Base-by-base conservation (phyloP, 2,329 filamentous ascomycete genomes). In the Stenocarpella maydis region DNA sequence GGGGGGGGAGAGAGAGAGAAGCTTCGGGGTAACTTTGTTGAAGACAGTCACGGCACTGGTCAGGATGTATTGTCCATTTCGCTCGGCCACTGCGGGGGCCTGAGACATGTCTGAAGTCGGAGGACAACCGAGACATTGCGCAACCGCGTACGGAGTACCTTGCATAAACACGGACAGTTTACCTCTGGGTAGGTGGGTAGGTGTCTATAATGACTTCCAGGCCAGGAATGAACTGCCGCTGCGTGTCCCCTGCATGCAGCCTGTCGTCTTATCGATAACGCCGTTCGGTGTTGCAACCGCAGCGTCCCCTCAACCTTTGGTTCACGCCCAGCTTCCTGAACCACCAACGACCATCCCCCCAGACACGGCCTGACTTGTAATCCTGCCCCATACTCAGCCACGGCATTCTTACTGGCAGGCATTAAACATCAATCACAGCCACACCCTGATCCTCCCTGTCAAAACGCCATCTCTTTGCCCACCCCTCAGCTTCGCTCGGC, bases 231-330 rank as follows among this genome's bases (percentile, higher is more conserved):
- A 14, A 17, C 37, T 28, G 39, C 21, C 28, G n/a, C n/a, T n/a
- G n/a, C n/a, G 34, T 28, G 15, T n/a, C 21, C 50, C 53, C 55
- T 47, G 55, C 15, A 34, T 47, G 55, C 15, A 34, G n/a, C 26
- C 26, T 15, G n/a, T 45, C 19, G 24, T 5, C 58, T 61, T 61
- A 61, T 61, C 58, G 58, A 61, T 61, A 61, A 47, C 34, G 21
- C 10, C 39, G 58, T 21, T 47, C 9, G 15, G 15, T 41, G 39
- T 34, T 61, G 26, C 41, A 61, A 61, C 58, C 41, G n/a, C n/a
- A n/a, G n/a, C n/a, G 58, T 47, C n/a, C 28, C 58, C 47, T 10
- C 58, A 61, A 61, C 58, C 58, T 61, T n/a, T 61, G 47, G 24
- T 61, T 61, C 58, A 41, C n/a, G 47, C 58, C 58, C 31, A 45